phyloP scores from a whole-genome alignment of 140 eudicot genomes.

The Stevia rebaudiana region DNA sequence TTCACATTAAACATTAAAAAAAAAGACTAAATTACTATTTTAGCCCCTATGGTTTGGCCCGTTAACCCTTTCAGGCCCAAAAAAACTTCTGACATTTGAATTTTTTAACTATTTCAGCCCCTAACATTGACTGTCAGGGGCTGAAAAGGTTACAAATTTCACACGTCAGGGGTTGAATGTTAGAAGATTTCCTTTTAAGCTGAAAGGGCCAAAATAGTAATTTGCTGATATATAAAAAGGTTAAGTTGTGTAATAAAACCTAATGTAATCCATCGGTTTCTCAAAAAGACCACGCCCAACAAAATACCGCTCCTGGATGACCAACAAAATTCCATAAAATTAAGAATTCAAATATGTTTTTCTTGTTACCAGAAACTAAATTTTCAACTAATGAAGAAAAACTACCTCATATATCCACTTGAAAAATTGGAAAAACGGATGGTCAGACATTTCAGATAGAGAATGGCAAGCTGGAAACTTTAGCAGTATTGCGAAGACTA shows the following conservation, averaged over 20 bases:
- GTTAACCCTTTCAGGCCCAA: too few relatives aligned
- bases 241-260: slow-evolving; percentile 41
- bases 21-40: too few relatives aligned
- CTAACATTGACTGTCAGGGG: too few relatives aligned
- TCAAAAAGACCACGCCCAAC: slow-evolving; percentile 99
- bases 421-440: slow-evolving; percentile 80
- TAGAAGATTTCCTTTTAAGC: too few relatives aligned
- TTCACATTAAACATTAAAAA: not conserved
- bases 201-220: too few relatives aligned
- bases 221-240: not conserved
- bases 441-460: slow-evolving; percentile 75
- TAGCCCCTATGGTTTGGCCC: too few relatives aligned
- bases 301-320: slow-evolving; percentile 74
- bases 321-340: slow-evolving; percentile 53
- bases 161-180: too few relatives aligned
- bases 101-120: too few relatives aligned
- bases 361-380: slow-evolving; percentile 4
- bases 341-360: not conserved
- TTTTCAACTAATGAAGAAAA: slow-evolving; percentile 7
- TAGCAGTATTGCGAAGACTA: slow-evolving; percentile 59
- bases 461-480: slow-evolving; percentile 80
- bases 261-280: slow-evolving; percentile 68
- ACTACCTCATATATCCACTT: slow-evolving; percentile 96
- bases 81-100: too few relatives aligned
- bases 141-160: too few relatives aligned